These are phyloP conservation scores for Dioscorea zingiberensis DNA, from an alignment of 106 monocot species.

Conservation along the genomic window DNA sequence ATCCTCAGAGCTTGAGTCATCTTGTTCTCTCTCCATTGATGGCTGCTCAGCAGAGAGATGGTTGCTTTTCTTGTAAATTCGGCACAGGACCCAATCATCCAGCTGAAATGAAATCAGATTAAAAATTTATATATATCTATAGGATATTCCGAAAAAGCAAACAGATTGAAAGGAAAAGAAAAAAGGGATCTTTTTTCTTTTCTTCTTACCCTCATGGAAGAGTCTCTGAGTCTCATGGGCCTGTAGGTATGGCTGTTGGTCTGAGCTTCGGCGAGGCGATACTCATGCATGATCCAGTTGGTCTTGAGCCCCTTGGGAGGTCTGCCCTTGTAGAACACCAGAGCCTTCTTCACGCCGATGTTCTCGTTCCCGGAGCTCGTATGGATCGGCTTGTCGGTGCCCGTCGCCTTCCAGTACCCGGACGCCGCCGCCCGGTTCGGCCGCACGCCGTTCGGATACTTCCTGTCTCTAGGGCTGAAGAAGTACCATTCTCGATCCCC, in stretches of 20 bases:
- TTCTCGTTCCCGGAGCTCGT: conserved; percentile 11
- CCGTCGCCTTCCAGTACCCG: conserved; percentile 66
- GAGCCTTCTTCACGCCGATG: conserved; percentile 73
- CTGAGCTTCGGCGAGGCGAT: conserved; percentile 53
- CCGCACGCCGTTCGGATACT: conserved; percentile 58
- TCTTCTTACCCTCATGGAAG: conserved; percentile 57
- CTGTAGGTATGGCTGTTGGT: conserved; percentile 29
- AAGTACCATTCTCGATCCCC: conserved; percentile 64
- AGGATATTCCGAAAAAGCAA: not conserved
- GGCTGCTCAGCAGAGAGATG: conserved; percentile 16
- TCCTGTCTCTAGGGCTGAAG: conserved; percentile 58
- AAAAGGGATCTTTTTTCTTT: too few species aligned
- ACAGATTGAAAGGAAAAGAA: not conserved
- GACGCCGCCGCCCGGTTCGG: conserved; percentile 58
- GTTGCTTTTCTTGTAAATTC: conserved; percentile 67
- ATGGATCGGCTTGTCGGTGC: conserved; percentile 53
- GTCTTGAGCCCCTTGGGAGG: conserved; percentile 77
- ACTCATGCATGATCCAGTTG: conserved; percentile 91
- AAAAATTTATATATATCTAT: not conserved
- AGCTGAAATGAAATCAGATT: conserved; percentile 23
- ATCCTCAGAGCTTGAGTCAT: conserved; percentile 29
- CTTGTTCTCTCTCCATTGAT: conserved; percentile 36
- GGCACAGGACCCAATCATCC: conserved; percentile 75
- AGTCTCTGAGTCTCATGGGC: conserved; percentile 43
- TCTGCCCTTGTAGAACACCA: conserved; percentile 71